Conservation (phyloP, 352 stramenopile species). For the Pythium scleroteichum region DNA sequence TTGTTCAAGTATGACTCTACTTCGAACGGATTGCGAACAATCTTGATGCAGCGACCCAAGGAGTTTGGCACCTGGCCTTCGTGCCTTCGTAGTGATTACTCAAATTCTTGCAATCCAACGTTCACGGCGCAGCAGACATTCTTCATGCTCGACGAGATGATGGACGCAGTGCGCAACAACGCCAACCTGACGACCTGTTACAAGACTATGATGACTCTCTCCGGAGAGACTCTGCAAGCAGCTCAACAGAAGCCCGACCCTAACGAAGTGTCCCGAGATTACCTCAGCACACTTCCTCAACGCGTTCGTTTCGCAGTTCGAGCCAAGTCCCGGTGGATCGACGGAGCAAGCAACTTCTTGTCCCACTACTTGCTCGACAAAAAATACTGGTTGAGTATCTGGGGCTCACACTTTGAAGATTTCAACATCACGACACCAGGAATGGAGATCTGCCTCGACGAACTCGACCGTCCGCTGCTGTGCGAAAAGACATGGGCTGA, state of each 20-base stretch:
- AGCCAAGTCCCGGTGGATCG: slow-evolving; percentile 31
- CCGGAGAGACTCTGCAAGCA: slow-evolving; percentile 9
- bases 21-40: slow-evolving; percentile 27
- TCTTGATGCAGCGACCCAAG: slow-evolving; percentile 19
- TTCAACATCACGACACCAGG: slow-evolving; percentile 24
- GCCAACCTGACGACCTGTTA: slow-evolving; percentile 28
- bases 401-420: slow-evolving; percentile 30
- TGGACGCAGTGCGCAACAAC: slow-evolving; percentile 25
- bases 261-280: slow-evolving; percentile 16
- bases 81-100: slow-evolving; percentile 23
- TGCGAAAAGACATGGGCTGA: slow-evolving; percentile 36
- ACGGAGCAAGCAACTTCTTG: slow-evolving; percentile 28
- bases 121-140: slow-evolving; percentile 17
- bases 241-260: slow-evolving; percentile 1
- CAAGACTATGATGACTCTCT: slow-evolving; percentile 29
- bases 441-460: slow-evolving; percentile 29
- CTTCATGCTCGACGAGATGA: slow-evolving; percentile 28
- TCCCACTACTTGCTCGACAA: slow-evolving; percentile 32
- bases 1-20: slow-evolving; percentile 28
- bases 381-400: slow-evolving; percentile 31
- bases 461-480: slow-evolving; percentile 30
- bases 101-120: neutral
- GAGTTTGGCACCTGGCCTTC: slow-evolving; percentile 15
- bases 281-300: slow-evolving; percentile 27
- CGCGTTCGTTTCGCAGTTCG: slow-evolving; percentile 30